phyloP scores from a whole-genome alignment of 108 stramenopile species.

The Pinguiococcus pyrenoidosus region DNA sequence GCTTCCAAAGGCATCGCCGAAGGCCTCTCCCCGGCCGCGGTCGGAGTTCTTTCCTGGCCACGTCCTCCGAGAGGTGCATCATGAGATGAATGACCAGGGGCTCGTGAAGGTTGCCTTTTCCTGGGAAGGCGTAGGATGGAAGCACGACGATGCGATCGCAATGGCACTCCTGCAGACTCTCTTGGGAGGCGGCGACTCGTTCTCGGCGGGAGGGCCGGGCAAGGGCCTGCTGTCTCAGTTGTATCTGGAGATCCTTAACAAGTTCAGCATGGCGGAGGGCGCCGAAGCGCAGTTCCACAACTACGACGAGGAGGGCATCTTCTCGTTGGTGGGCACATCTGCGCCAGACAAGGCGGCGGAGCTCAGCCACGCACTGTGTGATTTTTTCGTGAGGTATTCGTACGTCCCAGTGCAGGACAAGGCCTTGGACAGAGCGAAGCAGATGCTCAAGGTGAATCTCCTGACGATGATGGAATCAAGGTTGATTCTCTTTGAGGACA shows the following conservation, averaged over 20 bases:
- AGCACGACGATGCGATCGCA: neutral
- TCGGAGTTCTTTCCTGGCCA: too few relatives aligned
- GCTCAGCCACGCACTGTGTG: conserved; percentile 53
- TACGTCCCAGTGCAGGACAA: too few relatives aligned
- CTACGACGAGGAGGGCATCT: conserved; percentile 73
- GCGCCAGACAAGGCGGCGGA: conserved; percentile 43
- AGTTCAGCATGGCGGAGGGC: conserved; percentile 75
- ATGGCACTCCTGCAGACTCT: conserved; percentile 52
- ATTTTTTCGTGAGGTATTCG: too few relatives aligned
- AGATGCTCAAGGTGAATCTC: conserved; percentile 94
- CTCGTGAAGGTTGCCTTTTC: neutral
- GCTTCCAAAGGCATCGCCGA: neutral
- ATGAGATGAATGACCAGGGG: conserved; percentile 41
- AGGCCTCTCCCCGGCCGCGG: neutral
- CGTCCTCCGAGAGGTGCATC: neutral
- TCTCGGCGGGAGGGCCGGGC: conserved; percentile 97
- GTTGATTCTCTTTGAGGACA: conserved; percentile 86
- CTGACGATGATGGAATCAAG: conserved; percentile 89
- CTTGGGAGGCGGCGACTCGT: conserved; percentile 85
- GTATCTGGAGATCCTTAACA: conserved; percentile 85
- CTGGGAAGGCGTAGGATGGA: neutral
- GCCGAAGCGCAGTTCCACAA: conserved; percentile 80
- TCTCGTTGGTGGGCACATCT: conserved; percentile 67
- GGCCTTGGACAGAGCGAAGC: conserved; percentile 76
- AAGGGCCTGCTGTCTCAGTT: conserved; percentile 98